Evolutionary conservation across 2,329 filamentous ascomycete species (phyloP).

Genomic region (Clarireedia monteithiana): DNA sequence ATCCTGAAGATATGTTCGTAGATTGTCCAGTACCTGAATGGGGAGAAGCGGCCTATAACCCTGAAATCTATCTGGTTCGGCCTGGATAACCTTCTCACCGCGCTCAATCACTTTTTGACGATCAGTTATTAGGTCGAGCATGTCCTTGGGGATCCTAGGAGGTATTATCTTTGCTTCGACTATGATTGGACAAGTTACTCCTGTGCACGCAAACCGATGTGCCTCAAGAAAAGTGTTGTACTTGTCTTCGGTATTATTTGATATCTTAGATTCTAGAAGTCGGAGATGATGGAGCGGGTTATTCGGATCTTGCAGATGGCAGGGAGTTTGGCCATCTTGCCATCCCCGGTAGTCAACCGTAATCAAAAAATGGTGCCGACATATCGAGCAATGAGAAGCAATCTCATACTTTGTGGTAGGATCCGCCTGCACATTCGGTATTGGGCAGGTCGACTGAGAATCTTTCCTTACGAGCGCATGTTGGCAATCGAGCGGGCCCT

Average conservation of each 20-base stretch:
- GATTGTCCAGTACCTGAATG: slow-evolving; percentile 46
- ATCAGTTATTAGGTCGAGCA: slow-evolving; percentile 46
- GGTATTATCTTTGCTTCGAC: slow-evolving; percentile 45
- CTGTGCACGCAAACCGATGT: slow-evolving; percentile 51
- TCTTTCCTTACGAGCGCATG: slow-evolving; percentile 52
- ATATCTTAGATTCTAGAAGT: slow-evolving; percentile 32
- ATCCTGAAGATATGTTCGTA: slow-evolving; percentile 54
- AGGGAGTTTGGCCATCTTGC: slow-evolving; percentile 25
- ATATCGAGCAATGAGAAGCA: slow-evolving; percentile 52
- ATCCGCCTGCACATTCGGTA: slow-evolving; percentile 32
- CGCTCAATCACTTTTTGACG: slow-evolving; percentile 42
- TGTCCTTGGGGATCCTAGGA: slow-evolving; percentile 41
- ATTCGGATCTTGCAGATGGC: slow-evolving; percentile 32
- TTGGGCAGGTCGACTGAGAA: slow-evolving; percentile 41
- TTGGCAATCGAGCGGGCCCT: slow-evolving; percentile 39
- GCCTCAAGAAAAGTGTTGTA: slow-evolving; percentile 31
- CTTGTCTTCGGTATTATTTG: slow-evolving; percentile 27
- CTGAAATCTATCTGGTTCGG: slow-evolving; percentile 42
- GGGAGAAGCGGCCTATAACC: slow-evolving; percentile 43
- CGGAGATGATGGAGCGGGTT: slow-evolving; percentile 55
- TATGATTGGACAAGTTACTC: slow-evolving; percentile 44
- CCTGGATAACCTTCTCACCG: slow-evolving; percentile 42
- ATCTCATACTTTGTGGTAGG: slow-evolving; percentile 42
- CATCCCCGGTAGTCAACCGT: slow-evolving; percentile 42
- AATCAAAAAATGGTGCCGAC: slow-evolving; percentile 54